A percentile compares a stretch with the other conserved stretches of the same genome.
phyloP scores from a whole-genome alignment of 306 rosid species.

The Lagenaria siceraria region DNA sequence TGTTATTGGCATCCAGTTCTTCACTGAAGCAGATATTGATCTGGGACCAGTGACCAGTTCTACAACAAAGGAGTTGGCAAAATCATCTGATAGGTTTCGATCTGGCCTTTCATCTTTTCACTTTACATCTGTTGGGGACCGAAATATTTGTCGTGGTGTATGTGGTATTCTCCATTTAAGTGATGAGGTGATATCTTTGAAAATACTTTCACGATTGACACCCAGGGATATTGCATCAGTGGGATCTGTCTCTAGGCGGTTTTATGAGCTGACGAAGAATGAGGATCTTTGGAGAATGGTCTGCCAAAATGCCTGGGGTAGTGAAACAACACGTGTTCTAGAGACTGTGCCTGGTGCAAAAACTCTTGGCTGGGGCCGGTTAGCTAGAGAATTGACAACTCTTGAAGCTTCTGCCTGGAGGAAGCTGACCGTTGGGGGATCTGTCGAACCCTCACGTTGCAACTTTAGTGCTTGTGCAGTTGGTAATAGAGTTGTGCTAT shows the following conservation, averaged over 20 bases:
- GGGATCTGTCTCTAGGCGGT: constrained; percentile 68
- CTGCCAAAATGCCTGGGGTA: constrained; percentile 99
- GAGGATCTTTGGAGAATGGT: constrained; percentile 98
- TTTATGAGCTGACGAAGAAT: constrained; percentile 67
- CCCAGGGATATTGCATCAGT: constrained; percentile 96
- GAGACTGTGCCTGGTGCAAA: constrained; percentile 96
- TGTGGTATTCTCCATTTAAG: constrained; percentile 88
- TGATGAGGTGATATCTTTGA: constrained; percentile 86
- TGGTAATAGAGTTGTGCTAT: constrained; percentile 92
- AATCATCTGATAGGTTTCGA: constrained; percentile 45
- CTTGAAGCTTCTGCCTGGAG: constrained; percentile 99
- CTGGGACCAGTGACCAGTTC: constrained; percentile 75
- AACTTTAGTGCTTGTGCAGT: constrained; percentile 98
- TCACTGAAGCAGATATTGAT: constrained; percentile 82
- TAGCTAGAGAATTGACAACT: constrained; percentile 91
- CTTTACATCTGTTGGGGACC: constrained; percentile 49
- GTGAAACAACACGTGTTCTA: constrained; percentile 85
- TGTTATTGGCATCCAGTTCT: constrained; percentile 87
- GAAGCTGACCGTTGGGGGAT: constrained; percentile 84
- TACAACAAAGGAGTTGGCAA: constrained; percentile 40
- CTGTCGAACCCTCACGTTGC: constrained; percentile 96
- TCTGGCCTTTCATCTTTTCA: constrained; percentile 55
- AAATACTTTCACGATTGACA: constrained; percentile 78
- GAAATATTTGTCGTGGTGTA: constrained; percentile 77
- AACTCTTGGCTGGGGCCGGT: constrained; percentile 92